These are phyloP conservation scores for Calonectria crousiana DNA, from an alignment of 2,329 filamentous ascomycete genomes.

Conservation along the genomic window DNA sequence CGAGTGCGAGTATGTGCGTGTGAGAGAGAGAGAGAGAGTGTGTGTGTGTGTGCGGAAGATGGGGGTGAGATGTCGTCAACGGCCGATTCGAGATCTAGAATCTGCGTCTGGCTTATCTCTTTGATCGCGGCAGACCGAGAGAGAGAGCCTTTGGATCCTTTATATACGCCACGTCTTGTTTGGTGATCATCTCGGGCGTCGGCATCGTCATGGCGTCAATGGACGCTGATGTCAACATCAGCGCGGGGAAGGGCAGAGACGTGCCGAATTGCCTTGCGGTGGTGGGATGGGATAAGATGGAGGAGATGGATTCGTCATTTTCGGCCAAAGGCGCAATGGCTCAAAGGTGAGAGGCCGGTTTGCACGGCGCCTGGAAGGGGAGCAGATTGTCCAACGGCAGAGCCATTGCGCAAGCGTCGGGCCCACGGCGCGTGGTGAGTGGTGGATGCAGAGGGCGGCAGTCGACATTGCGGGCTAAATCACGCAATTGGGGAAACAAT, in stretches of 20 bases:
- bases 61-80: not conserved
- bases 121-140: not conserved
- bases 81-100: not conserved
- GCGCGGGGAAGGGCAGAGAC: conserved; percentile 28
- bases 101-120: not conserved
- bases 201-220: conserved; percentile 25
- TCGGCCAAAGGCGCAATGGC: not conserved
- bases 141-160: not conserved
- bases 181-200: conserved; percentile 22
- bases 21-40: no score
- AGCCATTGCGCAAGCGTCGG: conserved; percentile 33
- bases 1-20: not conserved
- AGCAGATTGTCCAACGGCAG: not conserved
- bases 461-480: conserved; percentile 31
- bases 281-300: not conserved
- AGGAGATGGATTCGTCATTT: conserved; percentile 24
- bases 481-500: conserved; percentile 36
- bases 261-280: conserved; percentile 1
- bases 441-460: not conserved
- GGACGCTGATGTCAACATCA: conserved; percentile 14
- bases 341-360: not conserved
- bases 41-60: not conserved
- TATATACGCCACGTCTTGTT: not conserved
- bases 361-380: not conserved
- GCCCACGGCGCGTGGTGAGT: conserved; percentile 12